A percentile compares a stretch with the other conserved stretches of the same genome.
Evolutionary conservation across 176 grass and related monocot species (phyloP).

Genomic region (Poa annua): DNA sequence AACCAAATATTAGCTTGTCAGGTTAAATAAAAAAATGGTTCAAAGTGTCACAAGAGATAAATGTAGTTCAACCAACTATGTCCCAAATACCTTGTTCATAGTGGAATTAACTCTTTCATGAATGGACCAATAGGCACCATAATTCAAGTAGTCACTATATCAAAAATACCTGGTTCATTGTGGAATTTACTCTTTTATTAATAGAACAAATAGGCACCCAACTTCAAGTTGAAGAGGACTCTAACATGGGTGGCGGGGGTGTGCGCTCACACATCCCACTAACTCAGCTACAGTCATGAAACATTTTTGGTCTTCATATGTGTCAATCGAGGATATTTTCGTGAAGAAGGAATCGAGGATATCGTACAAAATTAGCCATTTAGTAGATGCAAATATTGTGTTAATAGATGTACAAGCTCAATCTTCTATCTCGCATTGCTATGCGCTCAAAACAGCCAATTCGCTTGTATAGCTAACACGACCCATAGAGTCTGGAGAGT

Average conservation of each 20-base stretch:
- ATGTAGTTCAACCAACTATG: neutral
- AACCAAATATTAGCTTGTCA: neutral
- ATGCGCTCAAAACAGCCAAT: too few relatives aligned
- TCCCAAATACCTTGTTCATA: neutral
- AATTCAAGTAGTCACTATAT: neutral
- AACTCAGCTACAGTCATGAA: neutral
- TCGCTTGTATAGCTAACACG: too few relatives aligned
- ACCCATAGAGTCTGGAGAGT: too few relatives aligned
- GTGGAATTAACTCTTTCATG: neutral
- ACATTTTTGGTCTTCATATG: neutral
- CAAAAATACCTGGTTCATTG: neutral
- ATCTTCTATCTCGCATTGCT: too few relatives aligned
- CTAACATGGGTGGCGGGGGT: neutral
- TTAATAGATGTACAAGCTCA: neutral
- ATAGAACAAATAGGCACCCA: neutral
- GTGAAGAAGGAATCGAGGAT: neutral
- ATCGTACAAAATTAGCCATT: neutral
- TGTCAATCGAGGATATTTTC: neutral
- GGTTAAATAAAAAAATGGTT: constrained; percentile 17
- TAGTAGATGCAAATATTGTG: neutral
- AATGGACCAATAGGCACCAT: neutral
- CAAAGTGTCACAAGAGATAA: too few relatives aligned
- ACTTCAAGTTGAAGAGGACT: neutral
- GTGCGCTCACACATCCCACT: neutral
- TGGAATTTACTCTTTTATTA: constrained; percentile 7